These are phyloP conservation scores for Linnemannia hyalina DNA, from an alignment of 192 early-diverging fungal species.

Conservation along the genomic window DNA sequence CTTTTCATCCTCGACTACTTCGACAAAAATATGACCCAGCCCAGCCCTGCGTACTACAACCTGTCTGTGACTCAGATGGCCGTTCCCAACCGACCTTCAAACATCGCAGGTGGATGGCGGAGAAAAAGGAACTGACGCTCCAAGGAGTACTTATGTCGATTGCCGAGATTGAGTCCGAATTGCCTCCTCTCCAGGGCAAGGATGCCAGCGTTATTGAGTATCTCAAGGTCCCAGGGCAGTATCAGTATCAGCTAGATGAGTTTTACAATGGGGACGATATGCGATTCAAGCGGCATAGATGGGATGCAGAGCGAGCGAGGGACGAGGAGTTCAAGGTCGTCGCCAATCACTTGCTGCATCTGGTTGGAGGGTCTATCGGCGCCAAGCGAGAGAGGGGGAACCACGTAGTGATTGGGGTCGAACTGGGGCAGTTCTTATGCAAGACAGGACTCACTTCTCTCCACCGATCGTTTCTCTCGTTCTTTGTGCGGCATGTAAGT, in stretches of 20 bases:
- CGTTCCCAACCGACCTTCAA: slow-evolving; percentile 23
- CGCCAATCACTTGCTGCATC: not conserved
- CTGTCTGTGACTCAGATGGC: slow-evolving; percentile 19
- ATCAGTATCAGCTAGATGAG: not conserved
- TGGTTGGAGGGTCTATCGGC: not conserved
- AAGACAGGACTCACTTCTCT: not conserved
- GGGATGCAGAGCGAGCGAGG: not conserved
- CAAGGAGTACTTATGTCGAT: not conserved
- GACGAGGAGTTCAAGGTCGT: not conserved
- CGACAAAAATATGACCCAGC: not conserved
- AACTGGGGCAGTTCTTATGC: not conserved
- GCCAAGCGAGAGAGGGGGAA: not conserved
- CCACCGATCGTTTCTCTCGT: not conserved
- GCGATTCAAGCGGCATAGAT: slow-evolving; percentile 4
- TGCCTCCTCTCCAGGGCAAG: slow-evolving; percentile 13
- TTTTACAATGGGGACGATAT: slow-evolving; percentile 15
- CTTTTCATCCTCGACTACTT: not conserved
- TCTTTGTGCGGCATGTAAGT: not conserved
- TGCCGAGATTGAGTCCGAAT: not conserved
- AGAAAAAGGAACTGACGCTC: not conserved
- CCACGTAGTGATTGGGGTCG: not conserved
- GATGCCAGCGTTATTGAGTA: not conserved
- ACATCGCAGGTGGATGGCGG: slow-evolving; percentile 5
- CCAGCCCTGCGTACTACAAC: not conserved
- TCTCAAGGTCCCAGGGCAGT: not conserved